These are phyloP conservation scores for Dinochytrium kinnereticum DNA, from an alignment of 371 early-diverging fungal species.

Conservation along the genomic window DNA sequence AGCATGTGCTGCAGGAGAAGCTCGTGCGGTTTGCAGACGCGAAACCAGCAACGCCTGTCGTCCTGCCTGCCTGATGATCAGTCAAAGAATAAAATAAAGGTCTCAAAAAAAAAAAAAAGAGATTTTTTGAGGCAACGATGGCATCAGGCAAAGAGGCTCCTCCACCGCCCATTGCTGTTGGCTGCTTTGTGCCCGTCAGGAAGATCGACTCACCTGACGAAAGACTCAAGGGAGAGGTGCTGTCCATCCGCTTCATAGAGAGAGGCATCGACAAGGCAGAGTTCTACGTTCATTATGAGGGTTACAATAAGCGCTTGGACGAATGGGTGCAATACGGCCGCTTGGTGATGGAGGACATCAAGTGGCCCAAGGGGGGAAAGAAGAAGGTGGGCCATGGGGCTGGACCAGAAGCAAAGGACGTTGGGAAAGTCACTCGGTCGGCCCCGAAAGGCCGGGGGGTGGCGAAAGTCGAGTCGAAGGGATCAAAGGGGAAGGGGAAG, in stretches of 20 bases:
- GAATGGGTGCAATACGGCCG: conserved; percentile 88
- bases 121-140: not conserved
- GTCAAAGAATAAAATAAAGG: not conserved
- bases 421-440: conserved; percentile 9
- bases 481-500: conserved; percentile 18
- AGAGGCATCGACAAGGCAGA: conserved; percentile 54
- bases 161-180: conserved; percentile 49
- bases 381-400: not conserved
- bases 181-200: conserved; percentile 79
- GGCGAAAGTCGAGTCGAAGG: not conserved
- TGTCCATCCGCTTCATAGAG: conserved; percentile 75
- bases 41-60: no score
- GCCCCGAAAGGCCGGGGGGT: conserved; percentile 2
- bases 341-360: conserved; percentile 6
- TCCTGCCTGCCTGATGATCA: no score
- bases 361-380: conserved; percentile 15
- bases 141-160: not conserved
- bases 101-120: not conserved
- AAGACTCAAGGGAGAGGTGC: conserved; percentile 80
- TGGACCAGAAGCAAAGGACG: not conserved
- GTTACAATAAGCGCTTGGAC: conserved; percentile 99
- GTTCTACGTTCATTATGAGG: conserved; percentile 98
- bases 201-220: conserved; percentile 46
- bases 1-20: not conserved
- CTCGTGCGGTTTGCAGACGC: not conserved